Base-by-base conservation (phyloP, 1,139 yeast species). In the Eremothecium gossypii region DNA sequence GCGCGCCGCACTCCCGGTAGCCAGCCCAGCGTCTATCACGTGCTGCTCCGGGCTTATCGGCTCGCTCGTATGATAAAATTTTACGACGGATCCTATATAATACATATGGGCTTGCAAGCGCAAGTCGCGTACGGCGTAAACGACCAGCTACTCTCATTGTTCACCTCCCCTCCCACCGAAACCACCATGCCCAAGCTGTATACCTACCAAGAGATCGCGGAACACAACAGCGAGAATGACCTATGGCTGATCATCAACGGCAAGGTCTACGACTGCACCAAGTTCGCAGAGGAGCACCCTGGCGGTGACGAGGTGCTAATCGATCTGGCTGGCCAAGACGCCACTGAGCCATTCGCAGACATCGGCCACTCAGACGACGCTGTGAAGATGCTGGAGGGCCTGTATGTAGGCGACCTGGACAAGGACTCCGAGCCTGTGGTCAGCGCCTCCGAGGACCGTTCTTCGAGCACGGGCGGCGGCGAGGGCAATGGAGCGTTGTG, bases 281-380 rank as follows among this genome's bases (percentile, higher is more conserved):
- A 71, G 51, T 91, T 89, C 66, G 66, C 89, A 48, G 96, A 89
- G 58, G 97, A 91, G 70, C 99, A 91, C 68, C 95, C 95, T 48
- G 99, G 99, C 70, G 99, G 99, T 61, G 97, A 87, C 66, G 98
- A 93, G 66, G 96, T 91, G 40, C 74, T 91, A 54, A 68, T 83
- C 43, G 98, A 93, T 60, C 76, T 79, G 55, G 97, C 91, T 46
- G 98, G 98, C 52, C 70, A 72, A 45, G 98, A 93, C 64, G 94
- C 96, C 46, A 89, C 98, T 38, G 91, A 80, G 53, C 89, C 95
- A 30, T 91, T 91, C 61, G 87, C 85, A 55, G 98, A 91, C 62
- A 89, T 91, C 59, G 98, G 98, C 33, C 99, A 91, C 67, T 87
- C 97, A 33, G 96, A 89, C 52, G 96, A 89, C 55, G 97, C 98